phyloP scores from a whole-genome alignment of 2,329 filamentous ascomycete genomes.

The Zasmidium citrigriseum region DNA sequence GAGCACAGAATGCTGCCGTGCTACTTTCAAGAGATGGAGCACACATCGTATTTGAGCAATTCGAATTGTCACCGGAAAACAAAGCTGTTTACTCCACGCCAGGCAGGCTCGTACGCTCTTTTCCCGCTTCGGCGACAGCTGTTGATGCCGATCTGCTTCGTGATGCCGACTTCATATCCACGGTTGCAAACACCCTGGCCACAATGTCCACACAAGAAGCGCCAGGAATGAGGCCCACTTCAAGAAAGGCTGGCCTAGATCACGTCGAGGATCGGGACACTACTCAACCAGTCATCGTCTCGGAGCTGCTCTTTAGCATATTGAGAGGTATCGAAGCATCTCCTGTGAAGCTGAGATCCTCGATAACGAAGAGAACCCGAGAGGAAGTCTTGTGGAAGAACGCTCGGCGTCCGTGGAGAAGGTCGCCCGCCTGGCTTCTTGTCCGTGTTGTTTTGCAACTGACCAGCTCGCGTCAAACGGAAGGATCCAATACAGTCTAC shows the following conservation, averaged over 20 bases:
- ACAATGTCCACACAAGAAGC: constrained; percentile 20
- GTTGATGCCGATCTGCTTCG: constrained; percentile 11
- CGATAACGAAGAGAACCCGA: constrained; percentile 59
- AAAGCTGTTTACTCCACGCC: constrained; percentile 54
- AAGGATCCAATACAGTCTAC: too few species aligned
- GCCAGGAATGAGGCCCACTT: constrained; percentile 19
- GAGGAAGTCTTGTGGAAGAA: constrained; percentile 59
- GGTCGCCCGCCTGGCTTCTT: constrained; percentile 63
- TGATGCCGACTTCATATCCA: constrained; percentile 32
- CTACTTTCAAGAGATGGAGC: constrained; percentile 20
- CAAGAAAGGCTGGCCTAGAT: constrained; percentile 51
- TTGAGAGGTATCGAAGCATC: constrained; percentile 3
- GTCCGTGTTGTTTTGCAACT: constrained; percentile 61
- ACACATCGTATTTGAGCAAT: constrained; percentile 57
- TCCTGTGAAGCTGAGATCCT: constrained; percentile 32
- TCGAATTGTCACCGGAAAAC: constrained; percentile 59
- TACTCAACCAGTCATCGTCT: constrained; percentile 57
- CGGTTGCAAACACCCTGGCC: constrained; percentile 19
- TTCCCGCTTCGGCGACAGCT: constrained; percentile 58
- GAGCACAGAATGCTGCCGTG: constrained; percentile 27
- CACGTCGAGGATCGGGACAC: constrained; percentile 62
- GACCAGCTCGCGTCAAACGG: constrained; percentile 47
- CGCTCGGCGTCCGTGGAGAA: constrained; percentile 59
- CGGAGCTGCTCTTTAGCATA: constrained; percentile 52
- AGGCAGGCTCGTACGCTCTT: constrained; percentile 59